Base-by-base conservation (phyloP, 257 asterid genomes). In the Solanum habrochaites region DNA sequence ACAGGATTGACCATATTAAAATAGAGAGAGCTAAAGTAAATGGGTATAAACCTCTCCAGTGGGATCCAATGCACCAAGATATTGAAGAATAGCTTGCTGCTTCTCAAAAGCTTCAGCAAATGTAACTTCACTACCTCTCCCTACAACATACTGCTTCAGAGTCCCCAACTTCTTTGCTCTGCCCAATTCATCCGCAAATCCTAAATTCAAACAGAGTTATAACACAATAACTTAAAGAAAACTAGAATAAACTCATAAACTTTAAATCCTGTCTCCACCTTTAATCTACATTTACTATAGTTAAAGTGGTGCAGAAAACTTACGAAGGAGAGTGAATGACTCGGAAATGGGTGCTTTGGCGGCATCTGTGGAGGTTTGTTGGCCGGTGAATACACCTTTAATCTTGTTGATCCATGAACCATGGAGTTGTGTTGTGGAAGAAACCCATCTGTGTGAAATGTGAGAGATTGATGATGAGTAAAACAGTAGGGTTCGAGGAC, bases 401-500 rank as follows among this genome's bases (percentile, higher is more conserved):
- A 96, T 84, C 92, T 91, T 95, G 93, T 94, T 93, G 91, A 94
- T 88, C 99, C 99, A 96, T 88, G 99, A 93, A 56, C 81, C 91
- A 69, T 90, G 89, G 83, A 93, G 95, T 77, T 87, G 93, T 72
- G 96, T 35, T 75, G 98, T 91, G 78, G 95, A 89, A 87, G 95
- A 90, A 86, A 96, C 92, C 91, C 89, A 62, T 42, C 98, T 97
- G 83, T 85, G 89, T 39, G 82, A 32, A 32, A 32, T 15, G n/a
- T 67, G 18, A 40, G 83, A 78, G 16, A 32, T 78, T 25, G 83
- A 78, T 75, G 60, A 8, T 78, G 84, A 47, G 29, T 15, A 47
- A 27, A 29, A 45, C 84, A 73, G 20, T 73, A 37, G 18, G 29
- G 29, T 37, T 39, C 56, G 52, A 73, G 5, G 27, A 80, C 84